Evolutionary conservation across 345 rosid species (phyloP), one percentile per base, ranked within the genome.

Genomic region (Brassica rapa): DNA sequence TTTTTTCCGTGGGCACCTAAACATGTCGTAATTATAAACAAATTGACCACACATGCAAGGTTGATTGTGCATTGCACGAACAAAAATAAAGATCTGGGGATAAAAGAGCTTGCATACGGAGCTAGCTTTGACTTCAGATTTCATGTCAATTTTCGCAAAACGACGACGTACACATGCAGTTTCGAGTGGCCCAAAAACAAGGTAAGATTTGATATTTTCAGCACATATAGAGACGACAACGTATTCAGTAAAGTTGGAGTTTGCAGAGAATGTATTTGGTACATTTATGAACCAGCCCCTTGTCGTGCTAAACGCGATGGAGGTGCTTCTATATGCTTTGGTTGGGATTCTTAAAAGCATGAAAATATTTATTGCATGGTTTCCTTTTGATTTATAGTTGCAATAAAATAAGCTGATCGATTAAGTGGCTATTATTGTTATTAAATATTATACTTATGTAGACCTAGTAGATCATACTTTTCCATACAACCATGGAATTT

Each of bases 121-220:
- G 62, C n/a, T 59, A 59, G 30, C 3, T 59, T 60, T 33, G 65
- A 37, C 37, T 66, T 74, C 24, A 35, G 11, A 19, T 74, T 74
- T 66, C 65, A 9, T 56, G 72, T 55, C 56, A 66, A 66, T 37
- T 3, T 55, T 5, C 41, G 53, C 10, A 66, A 55, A 37, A 66
- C 35, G 1, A 74, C 72, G 39, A 55, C 5, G 25, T 64, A 51
- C 32, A 65, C 1, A 19, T 74, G 78, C 39, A 53, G 0, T 55
- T 74, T 74, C 16, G 64, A 53, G 27, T 74, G 72, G 71, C 56
- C 65, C 1, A 16, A 11, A 2, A 33, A 14, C n/a, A 32, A 1
- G n/a, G 39, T 8, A 29, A 49, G 1, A n/a, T 49, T 49, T 49
- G 55, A 14, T n/a, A 49, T 49, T 4, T 49, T 49, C 19, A 49